Evolutionary conservation across 805 yeast genomes (phyloP).

Genomic region (Candida multigemmis): DNA sequence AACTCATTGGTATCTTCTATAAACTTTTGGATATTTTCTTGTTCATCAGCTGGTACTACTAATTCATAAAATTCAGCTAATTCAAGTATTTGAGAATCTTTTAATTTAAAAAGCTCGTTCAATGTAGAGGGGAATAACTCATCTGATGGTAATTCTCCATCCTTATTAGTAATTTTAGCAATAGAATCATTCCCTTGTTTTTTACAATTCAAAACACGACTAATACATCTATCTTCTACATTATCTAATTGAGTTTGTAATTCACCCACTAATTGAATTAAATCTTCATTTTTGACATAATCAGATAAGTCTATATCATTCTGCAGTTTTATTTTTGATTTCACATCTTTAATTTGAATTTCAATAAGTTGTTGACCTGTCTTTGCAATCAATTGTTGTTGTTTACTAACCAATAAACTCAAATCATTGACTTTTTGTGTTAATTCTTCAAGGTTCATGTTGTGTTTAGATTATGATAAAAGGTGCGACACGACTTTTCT

Average conservation of each 20-base stretch:
- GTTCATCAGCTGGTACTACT: conserved; percentile 53
- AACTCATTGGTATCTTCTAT: conserved; percentile 27
- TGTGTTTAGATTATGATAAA: too few species aligned
- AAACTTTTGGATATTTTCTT: conserved; percentile 26
- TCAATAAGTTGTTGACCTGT: conserved; percentile 76
- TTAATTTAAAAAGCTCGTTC: conserved; percentile 39
- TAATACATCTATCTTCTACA: conserved; percentile 67
- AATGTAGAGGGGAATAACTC: conserved; percentile 51
- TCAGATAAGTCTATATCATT: conserved; percentile 33
- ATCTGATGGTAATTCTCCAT: conserved; percentile 58
- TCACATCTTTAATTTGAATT: conserved; percentile 52
- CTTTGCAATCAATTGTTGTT: conserved; percentile 53
- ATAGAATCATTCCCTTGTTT: conserved; percentile 31
- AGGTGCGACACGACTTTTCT: too few species aligned
- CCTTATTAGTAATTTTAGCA: conserved; percentile 71
- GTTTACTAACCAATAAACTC: conserved; percentile 50
- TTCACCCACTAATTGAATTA: conserved; percentile 82
- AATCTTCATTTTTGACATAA: conserved; percentile 72
- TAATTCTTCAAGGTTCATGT: conserved; percentile 12
- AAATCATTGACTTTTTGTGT: conserved; percentile 44
- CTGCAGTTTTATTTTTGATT: conserved; percentile 27
- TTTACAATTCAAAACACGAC: conserved; percentile 59
- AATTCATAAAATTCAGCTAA: conserved; percentile 71
- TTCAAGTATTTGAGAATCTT: conserved; percentile 37
- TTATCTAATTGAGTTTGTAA: conserved; percentile 79